Evolutionary conservation across 1,284 basidiomycete genomes (phyloP), one percentile per base, ranked within the genome.

Genomic region (Naganishia sp.): DNA sequence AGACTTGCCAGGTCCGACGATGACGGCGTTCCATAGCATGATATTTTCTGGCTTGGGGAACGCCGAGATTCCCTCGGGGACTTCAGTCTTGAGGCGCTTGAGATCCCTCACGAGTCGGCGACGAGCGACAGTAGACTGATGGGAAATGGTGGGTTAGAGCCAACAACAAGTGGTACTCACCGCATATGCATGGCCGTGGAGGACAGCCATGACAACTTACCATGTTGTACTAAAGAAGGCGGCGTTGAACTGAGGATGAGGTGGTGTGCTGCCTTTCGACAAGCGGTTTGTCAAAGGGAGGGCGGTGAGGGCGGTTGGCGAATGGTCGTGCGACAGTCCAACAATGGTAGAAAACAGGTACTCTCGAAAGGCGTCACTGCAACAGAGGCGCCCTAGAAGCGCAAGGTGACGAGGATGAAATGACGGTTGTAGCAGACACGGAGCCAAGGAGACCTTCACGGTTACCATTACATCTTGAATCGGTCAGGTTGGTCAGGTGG

Each of bases 11-110:
- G 95, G 95, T 0, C 95, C 95, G 77, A 99, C 98, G 72, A 99
- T 99, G 71, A 99, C 95, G 1, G 95, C 95, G 76, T 99, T 98
- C 95, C 95, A 99, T 13, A 98, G 84, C 92, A 98, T 95, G 79
- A 99, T 95, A 78, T 98, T 98, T 79, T 98, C 95, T 0, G 92
- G 88, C 77, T 92, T 94, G 74, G 95, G 95, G 72, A 92, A 94
- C 31, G 95, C 95, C 15, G 92, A 94, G 73, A 98, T 94, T 11
- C 95, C 95, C 66, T 92, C 89, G 0, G 95, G 95, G 4, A 95
- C 94, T 77, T 98, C 95, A 18, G 87, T 88, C 46, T 92, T 92
- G 43, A 99, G 85, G 44, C 93, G 86, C 82, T 97, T 98, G 81
- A 98, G 98, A 82, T 97, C 94, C 68, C 94, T 88, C 71, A 97